Evolutionary conservation across 768 basidiomycete species (phyloP).

Genomic region (Cubamyces lactineus): DNA sequence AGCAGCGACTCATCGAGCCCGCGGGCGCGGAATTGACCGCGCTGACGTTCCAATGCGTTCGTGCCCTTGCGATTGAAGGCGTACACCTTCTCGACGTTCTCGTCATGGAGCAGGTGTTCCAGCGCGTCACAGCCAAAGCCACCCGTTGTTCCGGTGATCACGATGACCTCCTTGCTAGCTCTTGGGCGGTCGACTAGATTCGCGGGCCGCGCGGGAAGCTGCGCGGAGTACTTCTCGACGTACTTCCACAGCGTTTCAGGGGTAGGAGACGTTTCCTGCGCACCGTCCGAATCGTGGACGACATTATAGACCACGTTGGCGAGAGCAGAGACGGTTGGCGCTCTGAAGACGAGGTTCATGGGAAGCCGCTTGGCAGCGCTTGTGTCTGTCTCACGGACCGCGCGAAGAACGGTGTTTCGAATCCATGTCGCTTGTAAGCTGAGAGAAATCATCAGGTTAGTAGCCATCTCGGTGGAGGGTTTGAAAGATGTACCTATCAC

Average conservation of each 20-base stretch:
- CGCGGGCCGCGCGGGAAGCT: conserved; percentile 11
- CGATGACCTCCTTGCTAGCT: conserved; percentile 29
- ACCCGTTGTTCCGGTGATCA: conserved; percentile 42
- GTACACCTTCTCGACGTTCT: conserved; percentile 28
- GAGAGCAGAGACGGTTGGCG: conserved; percentile 44
- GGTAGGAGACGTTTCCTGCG: conserved; percentile 10
- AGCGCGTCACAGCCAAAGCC: conserved; percentile 37
- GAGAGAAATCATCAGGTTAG: neutral
- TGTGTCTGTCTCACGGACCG: conserved; percentile 30
- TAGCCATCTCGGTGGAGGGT: neutral
- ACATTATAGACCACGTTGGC: conserved; percentile 18
- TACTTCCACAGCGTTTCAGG: conserved; percentile 12
- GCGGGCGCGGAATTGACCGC: conserved; percentile 31
- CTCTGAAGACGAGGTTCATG: conserved; percentile 40
- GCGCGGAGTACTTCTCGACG: conserved; percentile 12
- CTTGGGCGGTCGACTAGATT: neutral
- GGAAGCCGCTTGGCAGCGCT: conserved; percentile 30
- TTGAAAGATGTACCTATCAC: conserved; percentile 38
- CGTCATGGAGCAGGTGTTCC: conserved; percentile 25
- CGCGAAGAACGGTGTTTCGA: conserved; percentile 37
- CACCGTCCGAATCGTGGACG: neutral
- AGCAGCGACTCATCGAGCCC: conserved; percentile 38
- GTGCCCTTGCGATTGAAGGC: conserved; percentile 31
- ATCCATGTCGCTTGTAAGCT: conserved; percentile 41
- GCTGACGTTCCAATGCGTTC: conserved; percentile 32